Evolutionary conservation across 108 stramenopile species (phyloP), one percentile per base, ranked within the genome.

Genomic region (Cyclostephanos tholiformis): DNA sequence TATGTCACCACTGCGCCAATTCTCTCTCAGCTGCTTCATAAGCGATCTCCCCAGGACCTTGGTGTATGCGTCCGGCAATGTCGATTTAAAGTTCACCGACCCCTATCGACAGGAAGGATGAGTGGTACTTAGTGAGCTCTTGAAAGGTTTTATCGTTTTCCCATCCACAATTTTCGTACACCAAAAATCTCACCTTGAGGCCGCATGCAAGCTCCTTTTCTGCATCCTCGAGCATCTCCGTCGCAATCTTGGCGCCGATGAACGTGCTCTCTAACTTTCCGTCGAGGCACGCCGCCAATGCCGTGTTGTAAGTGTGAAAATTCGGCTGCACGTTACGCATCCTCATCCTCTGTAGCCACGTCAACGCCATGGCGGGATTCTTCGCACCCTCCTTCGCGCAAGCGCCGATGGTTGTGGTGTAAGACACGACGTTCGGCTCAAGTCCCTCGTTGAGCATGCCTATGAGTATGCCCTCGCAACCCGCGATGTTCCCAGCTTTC

Each of bases 381-480:
- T 88, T 89, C 69, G 83, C 86, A 17, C 72, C 78, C 17, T 71
- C 70, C 63, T 64, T 81, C 13, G 84, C 92, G 67, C 91, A 93
- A 7, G 92, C 88, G 1, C 90, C 95, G 65, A 95, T 89, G 8
- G 91, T 88, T 3, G 95, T 95, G 36, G 95, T 95, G 84, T 95
- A 95, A 4, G 92, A 88, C 0, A 95, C 92, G 17, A 95, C 95
- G 13, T 86, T 89, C 8, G 95, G 95, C 51, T 93, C 92, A 35
- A 95, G 81, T 23, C 82, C 84, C 46, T 75, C 74, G 58, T 91
- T 86, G 39, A 95, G 85, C 95, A 95, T 95, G 52, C 88, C 90
- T 48, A 95, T 79, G 61, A 95, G 90, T 60, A 95, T 89, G 61
- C 92, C 92, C 52, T 95, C 95, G 64, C 90, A 91, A 6, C 80